phyloP scores from a whole-genome alignment of 208 protist genomes.

The Acanthamoeba quina region DNA sequence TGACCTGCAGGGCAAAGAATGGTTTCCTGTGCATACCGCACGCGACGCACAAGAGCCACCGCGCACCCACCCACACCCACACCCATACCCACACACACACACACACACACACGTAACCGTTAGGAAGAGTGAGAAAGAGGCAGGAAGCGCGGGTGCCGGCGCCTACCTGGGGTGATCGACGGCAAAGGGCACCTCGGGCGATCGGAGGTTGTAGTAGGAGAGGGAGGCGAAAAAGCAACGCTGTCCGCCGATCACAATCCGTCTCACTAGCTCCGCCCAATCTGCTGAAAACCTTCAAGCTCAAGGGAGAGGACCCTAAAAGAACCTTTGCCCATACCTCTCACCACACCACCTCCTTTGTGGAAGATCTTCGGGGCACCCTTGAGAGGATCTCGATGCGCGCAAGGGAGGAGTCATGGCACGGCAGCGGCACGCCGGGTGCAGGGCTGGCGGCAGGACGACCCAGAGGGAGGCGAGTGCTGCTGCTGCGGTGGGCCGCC shows the following conservation, averaged over 20 bases:
- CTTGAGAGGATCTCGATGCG: slow-evolving; percentile 33
- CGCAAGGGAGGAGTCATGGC: background rate
- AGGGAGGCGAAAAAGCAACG: slow-evolving; percentile 30
- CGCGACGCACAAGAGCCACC: too few species aligned
- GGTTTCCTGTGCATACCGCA: background rate
- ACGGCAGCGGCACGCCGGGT: background rate
- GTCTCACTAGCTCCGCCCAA: too few species aligned
- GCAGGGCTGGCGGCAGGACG: background rate
- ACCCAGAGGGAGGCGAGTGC: background rate
- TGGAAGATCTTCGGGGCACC: too few species aligned
- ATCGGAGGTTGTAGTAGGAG: slow-evolving; percentile 21
- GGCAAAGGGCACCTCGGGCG: slow-evolving; percentile 1
- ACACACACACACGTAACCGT: background rate
- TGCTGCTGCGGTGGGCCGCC: background rate
- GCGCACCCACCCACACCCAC: too few species aligned
- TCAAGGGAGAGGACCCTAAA: too few species aligned
- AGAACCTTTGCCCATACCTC: too few species aligned
- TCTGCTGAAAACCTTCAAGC: too few species aligned
- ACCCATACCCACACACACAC: too few species aligned
- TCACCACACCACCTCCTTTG: too few species aligned
- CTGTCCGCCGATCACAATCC: too few species aligned
- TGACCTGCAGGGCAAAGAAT: slow-evolving; percentile 45
- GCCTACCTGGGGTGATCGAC: background rate
- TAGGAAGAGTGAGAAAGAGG: background rate
- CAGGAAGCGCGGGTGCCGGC: too few species aligned